Conservation (phyloP, 2,329 filamentous ascomycete species). For the Whalleya microplaca region DNA sequence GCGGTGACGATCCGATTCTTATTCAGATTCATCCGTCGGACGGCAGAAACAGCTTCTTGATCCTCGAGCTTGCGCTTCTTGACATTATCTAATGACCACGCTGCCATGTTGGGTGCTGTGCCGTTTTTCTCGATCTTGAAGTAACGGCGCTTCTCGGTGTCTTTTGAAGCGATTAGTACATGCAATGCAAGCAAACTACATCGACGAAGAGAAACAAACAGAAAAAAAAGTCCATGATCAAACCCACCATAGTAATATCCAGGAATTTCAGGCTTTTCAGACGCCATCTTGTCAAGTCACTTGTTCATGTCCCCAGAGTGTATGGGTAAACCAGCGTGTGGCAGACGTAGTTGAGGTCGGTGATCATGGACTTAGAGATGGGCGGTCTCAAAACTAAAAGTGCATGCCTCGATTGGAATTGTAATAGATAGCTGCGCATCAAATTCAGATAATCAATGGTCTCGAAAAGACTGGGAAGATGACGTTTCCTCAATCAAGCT, state of each 20-base stretch:
- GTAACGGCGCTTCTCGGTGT: conserved; percentile 64
- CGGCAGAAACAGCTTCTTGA: conserved; percentile 36
- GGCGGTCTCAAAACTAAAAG: neutral
- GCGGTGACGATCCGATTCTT: conserved; percentile 45
- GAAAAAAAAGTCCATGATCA: neutral
- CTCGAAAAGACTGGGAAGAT: neutral
- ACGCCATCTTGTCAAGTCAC: conserved; percentile 16
- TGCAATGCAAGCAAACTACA: neutral
- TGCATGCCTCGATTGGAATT: too few relatives aligned
- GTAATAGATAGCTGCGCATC: too few relatives aligned
- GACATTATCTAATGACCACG: conserved; percentile 62
- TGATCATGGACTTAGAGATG: neutral
- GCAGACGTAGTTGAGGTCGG: neutral
- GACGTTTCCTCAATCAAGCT: too few relatives aligned
- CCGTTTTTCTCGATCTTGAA: conserved; percentile 67
- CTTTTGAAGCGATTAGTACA: conserved; percentile 37
- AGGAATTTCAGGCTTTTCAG: conserved; percentile 49
- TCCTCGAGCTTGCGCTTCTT: conserved; percentile 58
- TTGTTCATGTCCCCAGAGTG: neutral
- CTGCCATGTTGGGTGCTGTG: conserved; percentile 51
- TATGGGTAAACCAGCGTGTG: too few relatives aligned
- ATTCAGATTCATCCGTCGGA: conserved; percentile 36
- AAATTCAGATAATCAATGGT: neutral
- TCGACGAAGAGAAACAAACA: neutral
- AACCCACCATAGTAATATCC: conserved; percentile 58